A percentile compares a stretch with the other conserved stretches of the same genome.
phyloP scores from a whole-genome alignment of 305 asterid species.

The Fraxinus albicans region DNA sequence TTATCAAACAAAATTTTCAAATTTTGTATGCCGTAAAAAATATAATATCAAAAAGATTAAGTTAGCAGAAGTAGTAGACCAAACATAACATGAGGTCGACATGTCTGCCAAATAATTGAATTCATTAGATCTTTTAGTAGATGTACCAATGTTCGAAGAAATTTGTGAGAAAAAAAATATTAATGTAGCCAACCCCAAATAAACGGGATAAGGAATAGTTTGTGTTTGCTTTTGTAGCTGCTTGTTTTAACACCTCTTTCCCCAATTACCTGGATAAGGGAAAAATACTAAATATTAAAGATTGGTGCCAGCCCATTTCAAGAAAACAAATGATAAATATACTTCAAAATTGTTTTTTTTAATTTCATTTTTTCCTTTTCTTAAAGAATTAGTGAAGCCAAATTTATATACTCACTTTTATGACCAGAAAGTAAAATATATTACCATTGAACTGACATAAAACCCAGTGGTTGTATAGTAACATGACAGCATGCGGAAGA shows the following conservation, averaged over 20 bases:
- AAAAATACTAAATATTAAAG: neutral
- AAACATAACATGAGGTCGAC: neutral
- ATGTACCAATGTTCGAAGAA: neutral
- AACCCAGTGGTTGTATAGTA: conserved; percentile 91
- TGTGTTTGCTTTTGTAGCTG: neutral
- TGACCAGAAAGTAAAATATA: conserved; percentile 1
- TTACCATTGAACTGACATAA: conserved; percentile 95
- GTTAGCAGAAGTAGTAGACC: neutral
- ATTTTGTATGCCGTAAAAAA: neutral
- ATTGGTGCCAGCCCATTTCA: neutral
- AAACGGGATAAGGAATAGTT: neutral
- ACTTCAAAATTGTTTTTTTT: neutral
- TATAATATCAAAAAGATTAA: neutral
- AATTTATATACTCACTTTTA: neutral
- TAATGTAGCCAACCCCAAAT: neutral
- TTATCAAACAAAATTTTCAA: neutral
- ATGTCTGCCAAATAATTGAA: neutral
- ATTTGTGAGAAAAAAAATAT: neutral
- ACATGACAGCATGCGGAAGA: conserved; percentile 95
- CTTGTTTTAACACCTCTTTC: neutral
- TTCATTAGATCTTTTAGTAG: neutral
- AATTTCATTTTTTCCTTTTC: neutral
- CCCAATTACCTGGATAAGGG: neutral
- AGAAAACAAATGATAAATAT: neutral
- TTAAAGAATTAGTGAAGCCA: neutral